Base-by-base conservation (phyloP, 768 basidiomycete genomes). In the Suillus variegatus region DNA sequence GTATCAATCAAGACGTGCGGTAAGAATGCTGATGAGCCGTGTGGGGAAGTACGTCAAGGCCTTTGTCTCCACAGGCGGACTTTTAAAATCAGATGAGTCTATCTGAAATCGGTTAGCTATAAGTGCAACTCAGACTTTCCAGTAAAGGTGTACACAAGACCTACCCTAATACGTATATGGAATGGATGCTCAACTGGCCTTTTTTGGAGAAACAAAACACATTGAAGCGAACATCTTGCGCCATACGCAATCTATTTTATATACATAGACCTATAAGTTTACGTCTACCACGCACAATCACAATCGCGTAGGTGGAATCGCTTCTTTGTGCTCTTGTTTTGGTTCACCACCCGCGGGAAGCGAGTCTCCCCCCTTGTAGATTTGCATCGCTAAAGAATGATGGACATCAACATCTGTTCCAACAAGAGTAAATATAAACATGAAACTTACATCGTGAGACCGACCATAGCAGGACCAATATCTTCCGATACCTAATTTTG, bases 391-490 rank as follows among this genome's bases (percentile, higher is more conserved):
- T 94, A 51, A 36, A 66, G 57, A 60, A 41, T 47, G 22, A 35
- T 55, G 55, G 28, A 56, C 63, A 61, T 62, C 28, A 56, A n/a
- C 6, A n/a, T 6, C 8, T 40, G 13, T n/a, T 47, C 44, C 10
- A 47, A 46, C 20, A 9, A 25, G 22, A 7, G 32, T 20, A 62
- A 49, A 41, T 28, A n/a, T 36, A 32, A 35, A 79, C 91, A 75
- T 72, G n/a, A 35, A 51, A 79, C 92, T 75, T 71, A 93, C 93
- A 95, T 95, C 10, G 88, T 91, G 66, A 96, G 81, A 49, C 95
- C 95, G 60, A 95, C 93, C 95, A 98, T 98, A n/a, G 95, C 88
- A 56, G 87, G 81, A 22, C 95, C 95, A 38, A 98, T 76, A 77
- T 94, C 82, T 74, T 93, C 90, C 20, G 93, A 95, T 16, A 93